A percentile compares a stretch with the other conserved stretches of the same genome.
Evolutionary conservation across 805 yeast genomes (phyloP).

Genomic region (Ascoidea tarda): DNA sequence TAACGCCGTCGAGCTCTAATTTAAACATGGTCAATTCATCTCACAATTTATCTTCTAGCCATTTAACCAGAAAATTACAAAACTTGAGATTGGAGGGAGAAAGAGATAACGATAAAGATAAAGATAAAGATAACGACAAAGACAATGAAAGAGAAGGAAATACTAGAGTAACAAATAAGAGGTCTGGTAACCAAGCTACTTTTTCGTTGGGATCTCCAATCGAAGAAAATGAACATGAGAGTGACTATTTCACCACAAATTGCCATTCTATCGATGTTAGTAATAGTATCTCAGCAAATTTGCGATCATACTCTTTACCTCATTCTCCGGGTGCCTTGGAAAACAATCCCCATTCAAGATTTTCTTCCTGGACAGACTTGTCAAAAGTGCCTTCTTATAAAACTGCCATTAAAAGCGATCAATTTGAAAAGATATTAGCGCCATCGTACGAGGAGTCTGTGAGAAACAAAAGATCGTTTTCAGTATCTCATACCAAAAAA

Average conservation of each 20-base stretch:
- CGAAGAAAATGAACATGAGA: neutral
- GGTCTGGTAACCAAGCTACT: neutral
- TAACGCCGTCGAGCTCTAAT: slow-evolving; percentile 23
- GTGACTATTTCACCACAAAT: neutral
- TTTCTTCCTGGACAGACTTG: slow-evolving; percentile 16
- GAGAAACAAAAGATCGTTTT: too few species aligned
- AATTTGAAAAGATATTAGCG: slow-evolving; percentile 38
- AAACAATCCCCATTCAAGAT: slow-evolving; percentile 14
- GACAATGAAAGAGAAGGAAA: too few species aligned
- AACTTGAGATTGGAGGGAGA: too few species aligned
- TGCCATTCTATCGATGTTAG: neutral
- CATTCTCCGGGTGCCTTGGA: slow-evolving; percentile 23
- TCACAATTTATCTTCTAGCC: slow-evolving; percentile 9
- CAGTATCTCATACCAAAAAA: too few species aligned
- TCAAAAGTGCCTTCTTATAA: slow-evolving; percentile 76
- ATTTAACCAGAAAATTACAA: neutral
- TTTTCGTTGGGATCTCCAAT: neutral
- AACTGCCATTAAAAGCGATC: slow-evolving; percentile 53
- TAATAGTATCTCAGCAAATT: neutral
- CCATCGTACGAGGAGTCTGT: slow-evolving; percentile 38
- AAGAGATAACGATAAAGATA: too few species aligned
- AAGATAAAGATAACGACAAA: too few species aligned
- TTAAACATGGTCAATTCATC: slow-evolving; percentile 21
- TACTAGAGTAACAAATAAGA: too few species aligned
- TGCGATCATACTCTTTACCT: slow-evolving; percentile 3